Evolutionary conservation across 345 rosid genomes (phyloP).

Genomic region (Citrus reticulata): DNA sequence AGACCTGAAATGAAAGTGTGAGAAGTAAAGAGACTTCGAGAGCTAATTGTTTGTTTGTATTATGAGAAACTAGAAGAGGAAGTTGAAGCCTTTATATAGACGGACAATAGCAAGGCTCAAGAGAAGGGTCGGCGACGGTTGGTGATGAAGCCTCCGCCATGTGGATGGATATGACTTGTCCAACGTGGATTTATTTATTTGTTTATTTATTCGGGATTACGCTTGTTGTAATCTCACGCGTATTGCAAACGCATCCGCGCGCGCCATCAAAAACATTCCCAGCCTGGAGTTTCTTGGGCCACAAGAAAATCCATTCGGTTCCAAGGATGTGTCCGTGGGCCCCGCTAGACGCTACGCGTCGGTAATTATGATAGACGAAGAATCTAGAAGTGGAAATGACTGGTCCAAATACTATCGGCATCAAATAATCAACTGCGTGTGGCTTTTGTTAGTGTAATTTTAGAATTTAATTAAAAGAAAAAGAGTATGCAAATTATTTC

Average conservation of each 20-base stretch:
- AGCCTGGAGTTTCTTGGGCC: neutral
- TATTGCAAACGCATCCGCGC: neutral
- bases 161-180: neutral
- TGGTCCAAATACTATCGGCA: neutral
- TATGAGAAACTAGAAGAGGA: fast-evolving
- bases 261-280: neutral
- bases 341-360: neutral
- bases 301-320: neutral
- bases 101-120: neutral
- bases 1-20: neutral
- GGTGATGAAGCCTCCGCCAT: neutral
- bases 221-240: neutral
- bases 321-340: neutral
- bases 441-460: neutral
- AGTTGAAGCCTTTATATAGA: neutral
- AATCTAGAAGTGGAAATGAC: neutral
- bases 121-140: neutral
- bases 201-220: neutral
- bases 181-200: neutral
- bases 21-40: neutral
- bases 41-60: neutral
- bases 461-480: no score
- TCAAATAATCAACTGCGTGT: neutral
- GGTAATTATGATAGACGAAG: neutral
- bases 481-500: no score